Percentiles rank a stretch among this genome's conserved stretches.
phyloP scores from a whole-genome alignment of 805 yeast genomes.

The Metschnikowia drakensbergensis region DNA sequence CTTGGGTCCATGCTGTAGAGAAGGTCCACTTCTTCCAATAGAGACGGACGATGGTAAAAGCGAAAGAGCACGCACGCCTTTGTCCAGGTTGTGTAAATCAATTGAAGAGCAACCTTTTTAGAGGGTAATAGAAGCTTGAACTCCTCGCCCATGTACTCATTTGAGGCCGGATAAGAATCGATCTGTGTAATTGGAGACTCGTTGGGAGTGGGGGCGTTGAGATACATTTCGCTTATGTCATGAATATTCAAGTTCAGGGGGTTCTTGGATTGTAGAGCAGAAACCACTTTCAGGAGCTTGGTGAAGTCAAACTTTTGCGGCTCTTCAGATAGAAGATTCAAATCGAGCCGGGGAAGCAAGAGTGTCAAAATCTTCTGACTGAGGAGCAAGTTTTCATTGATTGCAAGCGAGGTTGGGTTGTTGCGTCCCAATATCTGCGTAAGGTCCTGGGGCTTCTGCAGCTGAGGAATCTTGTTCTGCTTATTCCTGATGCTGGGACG shows the following conservation, averaged over 20 bases:
- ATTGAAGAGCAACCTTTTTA: slow-evolving; percentile 62
- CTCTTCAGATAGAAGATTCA: slow-evolving; percentile 33
- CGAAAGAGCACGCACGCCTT: slow-evolving; percentile 82
- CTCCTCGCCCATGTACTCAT: slow-evolving; percentile 38
- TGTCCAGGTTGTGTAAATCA: slow-evolving; percentile 77
- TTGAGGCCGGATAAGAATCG: slow-evolving; percentile 17
- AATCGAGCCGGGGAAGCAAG: slow-evolving; percentile 33
- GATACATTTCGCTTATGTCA: slow-evolving; percentile 29
- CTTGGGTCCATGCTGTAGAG: slow-evolving; percentile 73
- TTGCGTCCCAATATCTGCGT: slow-evolving; percentile 18
- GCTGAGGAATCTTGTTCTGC: slow-evolving; percentile 19
- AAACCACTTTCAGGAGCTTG: slow-evolving; percentile 28
- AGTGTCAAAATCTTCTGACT: slow-evolving; percentile 34
- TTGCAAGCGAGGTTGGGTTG: slow-evolving; percentile 12
- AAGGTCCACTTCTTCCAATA: slow-evolving; percentile 68
- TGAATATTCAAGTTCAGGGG: slow-evolving; percentile 18
- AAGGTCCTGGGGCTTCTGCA: slow-evolving; percentile 18
- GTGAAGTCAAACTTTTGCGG: slow-evolving; percentile 30
- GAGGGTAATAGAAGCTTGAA: slow-evolving; percentile 71
- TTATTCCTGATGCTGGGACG: slow-evolving; percentile 64
- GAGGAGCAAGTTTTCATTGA: slow-evolving; percentile 19
- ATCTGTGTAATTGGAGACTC: slow-evolving; percentile 8
- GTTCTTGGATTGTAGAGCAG: slow-evolving; percentile 20
- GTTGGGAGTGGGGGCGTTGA: slow-evolving; percentile 25
- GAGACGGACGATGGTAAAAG: slow-evolving; percentile 81